A percentile compares a stretch with the other conserved stretches of the same genome.
Evolutionary conservation across 129 eudicot genomes (phyloP).

Genomic region (Pulicaria dysenterica): DNA sequence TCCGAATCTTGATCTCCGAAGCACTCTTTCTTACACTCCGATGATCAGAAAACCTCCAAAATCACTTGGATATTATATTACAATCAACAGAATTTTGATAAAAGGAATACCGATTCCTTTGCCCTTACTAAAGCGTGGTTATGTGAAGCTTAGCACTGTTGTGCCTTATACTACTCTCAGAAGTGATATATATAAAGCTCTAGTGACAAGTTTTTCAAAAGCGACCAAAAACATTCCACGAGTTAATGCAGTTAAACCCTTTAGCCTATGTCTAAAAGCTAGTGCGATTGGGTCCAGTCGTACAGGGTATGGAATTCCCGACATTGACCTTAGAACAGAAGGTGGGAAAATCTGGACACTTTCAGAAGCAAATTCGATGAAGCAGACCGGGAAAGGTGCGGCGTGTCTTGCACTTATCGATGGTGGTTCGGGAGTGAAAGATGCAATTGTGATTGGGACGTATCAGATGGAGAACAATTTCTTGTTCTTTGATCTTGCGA

Average conservation of each 20-base stretch:
- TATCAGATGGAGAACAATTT: slow-evolving; percentile 52
- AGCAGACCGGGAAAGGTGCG: slow-evolving; percentile 26
- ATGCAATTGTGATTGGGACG: slow-evolving; percentile 33
- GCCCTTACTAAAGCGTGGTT: neutral
- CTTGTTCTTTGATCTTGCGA: slow-evolving; percentile 41
- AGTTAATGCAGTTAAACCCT: slow-evolving; percentile 4
- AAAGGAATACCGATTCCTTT: neutral
- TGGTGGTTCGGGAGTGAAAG: neutral
- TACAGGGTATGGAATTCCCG: slow-evolving; percentile 29
- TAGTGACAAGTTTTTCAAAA: neutral
- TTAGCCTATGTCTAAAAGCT: slow-evolving; percentile 40
- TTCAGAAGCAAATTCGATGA: slow-evolving; percentile 37
- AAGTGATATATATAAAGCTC: slow-evolving; percentile 38
- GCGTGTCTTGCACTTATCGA: slow-evolving; percentile 14
- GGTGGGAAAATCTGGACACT: slow-evolving; percentile 46
- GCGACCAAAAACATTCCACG: slow-evolving; percentile 4
- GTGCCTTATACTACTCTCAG: slow-evolving; percentile 43
- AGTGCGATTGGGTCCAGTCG: slow-evolving; percentile 14
- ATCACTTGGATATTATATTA: slow-evolving; percentile 1
- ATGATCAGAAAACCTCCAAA: neutral
- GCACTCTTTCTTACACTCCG: slow-evolving; percentile 25
- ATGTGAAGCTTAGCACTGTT: slow-evolving; percentile 27
- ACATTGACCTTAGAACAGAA: slow-evolving; percentile 33
- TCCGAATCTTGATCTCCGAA: slow-evolving; percentile 27
- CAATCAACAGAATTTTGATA: neutral